phyloP scores from a whole-genome alignment of 768 basidiomycete species.

The Kwoniella europaea region DNA sequence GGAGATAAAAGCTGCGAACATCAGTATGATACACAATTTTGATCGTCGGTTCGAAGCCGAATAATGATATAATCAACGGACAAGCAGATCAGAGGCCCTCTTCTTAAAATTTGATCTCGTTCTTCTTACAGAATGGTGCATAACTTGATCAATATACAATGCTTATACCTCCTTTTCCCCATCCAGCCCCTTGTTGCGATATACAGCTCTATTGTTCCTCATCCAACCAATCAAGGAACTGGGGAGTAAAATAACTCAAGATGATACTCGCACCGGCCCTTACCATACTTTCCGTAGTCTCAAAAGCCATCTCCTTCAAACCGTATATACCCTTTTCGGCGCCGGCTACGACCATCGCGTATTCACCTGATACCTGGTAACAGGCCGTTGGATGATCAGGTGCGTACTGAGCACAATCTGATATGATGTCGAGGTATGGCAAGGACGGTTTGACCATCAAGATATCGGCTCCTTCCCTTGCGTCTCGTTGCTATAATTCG shows the following conservation, averaged over 20 bases:
- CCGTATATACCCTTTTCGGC: constrained; percentile 93
- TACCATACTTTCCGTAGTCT: constrained; percentile 86
- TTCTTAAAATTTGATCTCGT: too few relatives aligned
- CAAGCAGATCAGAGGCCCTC: neutral
- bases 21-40: neutral
- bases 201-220: constrained; percentile 22
- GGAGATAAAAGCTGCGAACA: neutral
- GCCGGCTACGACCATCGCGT: constrained; percentile 94
- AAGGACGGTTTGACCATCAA: constrained; percentile 98
- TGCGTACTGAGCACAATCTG: constrained; percentile 79
- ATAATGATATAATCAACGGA: neutral
- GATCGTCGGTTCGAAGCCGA: neutral
- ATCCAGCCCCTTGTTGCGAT: neutral
- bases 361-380: constrained; percentile 93
- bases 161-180: neutral
- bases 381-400: constrained; percentile 91
- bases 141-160: neutral
- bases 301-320: constrained; percentile 89
- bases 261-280: constrained; percentile 90
- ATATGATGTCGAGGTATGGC: constrained; percentile 95
- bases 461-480: constrained; percentile 90
- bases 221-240: constrained; percentile 74
- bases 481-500: constrained; percentile 75
- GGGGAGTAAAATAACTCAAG: constrained; percentile 92
- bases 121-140: neutral